Base-by-base conservation (phyloP, 805 yeast species). In the Saturnispora galanensis region DNA sequence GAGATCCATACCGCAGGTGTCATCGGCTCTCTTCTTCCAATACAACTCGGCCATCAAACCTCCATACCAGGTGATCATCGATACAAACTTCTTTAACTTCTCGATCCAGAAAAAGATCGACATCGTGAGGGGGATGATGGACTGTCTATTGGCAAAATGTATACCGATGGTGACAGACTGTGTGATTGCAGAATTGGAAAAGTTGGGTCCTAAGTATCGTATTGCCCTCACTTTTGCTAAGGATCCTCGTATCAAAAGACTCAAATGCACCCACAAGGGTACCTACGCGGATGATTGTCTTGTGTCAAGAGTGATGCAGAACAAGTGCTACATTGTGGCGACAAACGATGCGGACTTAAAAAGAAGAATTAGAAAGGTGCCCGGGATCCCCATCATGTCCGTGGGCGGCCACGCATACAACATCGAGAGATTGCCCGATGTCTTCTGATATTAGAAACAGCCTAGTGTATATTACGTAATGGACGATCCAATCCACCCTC, bases 261-360 rank as follows among this genome's bases (percentile, higher is more conserved):
- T 93, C 40, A 85, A 80, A 36, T 93, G 98, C 58, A 71, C 90
- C 10, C 98, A 93, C 59, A 84, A 83, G 55, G 98, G 98, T 29
- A 90, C 96, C 0, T 93, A 93, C 69, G 98, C 98, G 28, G 98
- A 93, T 77, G 98, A 93, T 65, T 93, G 98, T 64, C 62, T 93
- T 8, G 97, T 93, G 13, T 80, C 84, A 60, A 73, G 98, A 55
- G 95, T 93, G 6, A 74, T 90, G 62, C 97, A 90, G 58, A 97
- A 93, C 67, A 93, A 93, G 62, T 93, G 98, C 65, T 93, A 79
- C 58, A 89, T 93, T 45, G 97, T 93, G 32, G 98, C 98, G 40
- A 90, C 97, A 1, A 93, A 90, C 61, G 98, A 93, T 79, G 97
- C 96, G 11, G 97, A 90, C 56, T 69, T 93, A 60, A 93, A 93